phyloP scores from a whole-genome alignment of 2,329 filamentous ascomycete genomes.

The Exophiala bonariae region DNA sequence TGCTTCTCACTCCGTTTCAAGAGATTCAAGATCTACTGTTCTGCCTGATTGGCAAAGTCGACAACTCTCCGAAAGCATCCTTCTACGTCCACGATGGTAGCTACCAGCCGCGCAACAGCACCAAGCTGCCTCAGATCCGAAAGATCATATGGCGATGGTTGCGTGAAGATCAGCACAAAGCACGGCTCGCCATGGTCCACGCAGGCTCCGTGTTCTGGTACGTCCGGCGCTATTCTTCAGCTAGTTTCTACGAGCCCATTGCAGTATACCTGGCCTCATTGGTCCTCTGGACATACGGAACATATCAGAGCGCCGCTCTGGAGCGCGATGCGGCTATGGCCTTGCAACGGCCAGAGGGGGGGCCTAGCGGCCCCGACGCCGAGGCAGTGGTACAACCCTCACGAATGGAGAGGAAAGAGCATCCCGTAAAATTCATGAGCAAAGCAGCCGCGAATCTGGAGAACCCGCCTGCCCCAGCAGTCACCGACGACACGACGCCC shows the following conservation, averaged over 20 bases:
- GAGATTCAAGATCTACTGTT: slow-evolving; percentile 41
- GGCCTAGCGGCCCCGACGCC: slow-evolving; percentile 20
- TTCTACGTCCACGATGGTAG: slow-evolving; percentile 27
- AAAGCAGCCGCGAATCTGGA: slow-evolving; percentile 5
- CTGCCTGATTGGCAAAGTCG: slow-evolving; percentile 24
- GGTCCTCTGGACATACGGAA: slow-evolving; percentile 51
- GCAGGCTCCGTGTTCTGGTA: slow-evolving; percentile 56
- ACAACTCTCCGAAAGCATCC: slow-evolving; percentile 19
- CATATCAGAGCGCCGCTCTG: slow-evolving; percentile 24
- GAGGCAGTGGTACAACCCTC: slow-evolving; percentile 21
- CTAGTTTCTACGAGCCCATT: slow-evolving; percentile 50
- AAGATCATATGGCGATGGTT: slow-evolving; percentile 51
- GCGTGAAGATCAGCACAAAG: slow-evolving; percentile 54
- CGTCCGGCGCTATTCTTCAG: slow-evolving; percentile 49
- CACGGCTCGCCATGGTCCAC: slow-evolving; percentile 57
- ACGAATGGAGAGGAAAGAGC: slow-evolving; percentile 21
- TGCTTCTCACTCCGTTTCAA: slow-evolving; percentile 51
- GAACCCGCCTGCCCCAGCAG: not conserved
- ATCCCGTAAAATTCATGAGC: slow-evolving; percentile 17
- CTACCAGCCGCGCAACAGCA: slow-evolving; percentile 23
- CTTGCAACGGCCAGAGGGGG: slow-evolving; percentile 17
- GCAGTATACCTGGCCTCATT: slow-evolving; percentile 48
- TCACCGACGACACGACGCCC: not conserved
- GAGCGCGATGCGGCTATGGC: slow-evolving; percentile 19
- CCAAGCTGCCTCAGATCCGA: slow-evolving; percentile 24